phyloP scores from a whole-genome alignment of 2,329 filamentous ascomycete species.

The Gremmenia infestans region DNA sequence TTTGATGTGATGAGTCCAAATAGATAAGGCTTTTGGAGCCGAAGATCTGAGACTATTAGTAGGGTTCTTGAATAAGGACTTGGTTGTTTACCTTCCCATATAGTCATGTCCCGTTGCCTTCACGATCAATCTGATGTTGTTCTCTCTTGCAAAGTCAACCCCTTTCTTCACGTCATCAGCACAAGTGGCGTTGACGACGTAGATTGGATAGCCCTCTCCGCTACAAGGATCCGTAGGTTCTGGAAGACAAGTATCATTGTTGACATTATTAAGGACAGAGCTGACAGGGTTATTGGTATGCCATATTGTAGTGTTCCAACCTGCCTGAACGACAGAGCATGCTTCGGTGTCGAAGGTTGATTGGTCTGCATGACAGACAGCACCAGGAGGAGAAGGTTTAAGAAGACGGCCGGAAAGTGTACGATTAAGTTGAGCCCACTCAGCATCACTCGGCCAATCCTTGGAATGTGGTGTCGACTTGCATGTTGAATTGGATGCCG shows the following conservation, averaged over 20 bases:
- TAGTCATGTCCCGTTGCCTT: conserved; percentile 44
- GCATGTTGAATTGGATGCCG: conserved; percentile 28
- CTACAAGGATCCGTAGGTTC: conserved; percentile 35
- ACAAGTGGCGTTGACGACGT: conserved; percentile 32
- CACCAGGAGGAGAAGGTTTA: conserved; percentile 39
- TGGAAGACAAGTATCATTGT: conserved; percentile 48
- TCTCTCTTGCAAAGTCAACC: conserved; percentile 34
- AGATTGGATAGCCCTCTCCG: conserved; percentile 36
- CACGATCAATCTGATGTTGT: conserved; percentile 33
- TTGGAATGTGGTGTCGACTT: conserved; percentile 43
- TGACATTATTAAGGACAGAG: conserved; percentile 38
- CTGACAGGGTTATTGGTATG: conserved; percentile 37
- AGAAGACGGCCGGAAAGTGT: conserved; percentile 40
- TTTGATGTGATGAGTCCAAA: conserved; percentile 49
- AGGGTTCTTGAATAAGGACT: background rate
- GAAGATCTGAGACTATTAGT: conserved; percentile 12
- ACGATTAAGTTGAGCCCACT: conserved; percentile 44
- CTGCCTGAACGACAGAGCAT: conserved; percentile 31
- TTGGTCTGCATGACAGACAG: conserved; percentile 39
- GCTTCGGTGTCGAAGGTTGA: conserved; percentile 29
- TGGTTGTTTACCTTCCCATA: conserved; percentile 19
- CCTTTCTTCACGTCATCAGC: conserved; percentile 22
- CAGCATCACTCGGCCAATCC: conserved; percentile 42
- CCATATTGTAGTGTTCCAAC: conserved; percentile 34
- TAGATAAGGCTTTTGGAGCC: conserved; percentile 44